phyloP scores from a whole-genome alignment of 192 early-diverging fungal genomes.

The Ramicandelaber brevisporus region DNA sequence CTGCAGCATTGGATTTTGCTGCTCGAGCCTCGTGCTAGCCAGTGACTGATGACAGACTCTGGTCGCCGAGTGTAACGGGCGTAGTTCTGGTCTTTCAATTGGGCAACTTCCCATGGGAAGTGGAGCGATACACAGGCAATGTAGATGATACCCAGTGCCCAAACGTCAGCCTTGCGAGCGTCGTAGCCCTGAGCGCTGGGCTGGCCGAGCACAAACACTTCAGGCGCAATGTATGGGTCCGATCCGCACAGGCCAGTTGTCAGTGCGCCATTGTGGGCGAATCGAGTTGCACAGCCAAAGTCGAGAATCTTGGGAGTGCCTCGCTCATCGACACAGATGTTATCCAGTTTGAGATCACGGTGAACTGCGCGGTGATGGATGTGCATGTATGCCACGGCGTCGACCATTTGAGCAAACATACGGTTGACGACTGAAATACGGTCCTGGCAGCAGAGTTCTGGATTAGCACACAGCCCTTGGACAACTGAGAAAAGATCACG shows the following conservation, averaged over 20 bases:
- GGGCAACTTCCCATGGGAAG: slow-evolving; percentile 22
- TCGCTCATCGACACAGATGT: slow-evolving; percentile 46
- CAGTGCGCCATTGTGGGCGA: slow-evolving; percentile 28
- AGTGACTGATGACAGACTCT: background rate
- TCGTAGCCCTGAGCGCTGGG: slow-evolving; percentile 22
- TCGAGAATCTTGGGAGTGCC: slow-evolving; percentile 66
- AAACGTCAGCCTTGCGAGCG: slow-evolving; percentile 44
- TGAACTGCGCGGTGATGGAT: slow-evolving; percentile 49
- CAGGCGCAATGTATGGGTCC: slow-evolving; percentile 91
- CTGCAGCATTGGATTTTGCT: too few relatives aligned
- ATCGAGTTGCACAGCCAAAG: slow-evolving; percentile 60
- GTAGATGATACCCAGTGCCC: slow-evolving; percentile 53
- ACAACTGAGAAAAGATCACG: slow-evolving; percentile 69
- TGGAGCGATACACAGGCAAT: slow-evolving; percentile 22
- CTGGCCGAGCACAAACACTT: slow-evolving; percentile 27
- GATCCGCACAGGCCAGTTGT: slow-evolving; percentile 69
- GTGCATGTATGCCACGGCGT: slow-evolving; percentile 54
- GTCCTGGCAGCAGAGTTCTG: slow-evolving; percentile 12
- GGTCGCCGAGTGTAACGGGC: slow-evolving; percentile 1
- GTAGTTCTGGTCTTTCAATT: slow-evolving; percentile 16
- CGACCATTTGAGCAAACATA: slow-evolving; percentile 51
- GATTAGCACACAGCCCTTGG: slow-evolving; percentile 37
- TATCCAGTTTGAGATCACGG: slow-evolving; percentile 67
- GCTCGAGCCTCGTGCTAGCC: too few relatives aligned
- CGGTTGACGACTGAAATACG: slow-evolving; percentile 30